Evolutionary conservation across 2,329 filamentous ascomycete genomes (phyloP).

Genomic region (Penicillium frequentans): DNA sequence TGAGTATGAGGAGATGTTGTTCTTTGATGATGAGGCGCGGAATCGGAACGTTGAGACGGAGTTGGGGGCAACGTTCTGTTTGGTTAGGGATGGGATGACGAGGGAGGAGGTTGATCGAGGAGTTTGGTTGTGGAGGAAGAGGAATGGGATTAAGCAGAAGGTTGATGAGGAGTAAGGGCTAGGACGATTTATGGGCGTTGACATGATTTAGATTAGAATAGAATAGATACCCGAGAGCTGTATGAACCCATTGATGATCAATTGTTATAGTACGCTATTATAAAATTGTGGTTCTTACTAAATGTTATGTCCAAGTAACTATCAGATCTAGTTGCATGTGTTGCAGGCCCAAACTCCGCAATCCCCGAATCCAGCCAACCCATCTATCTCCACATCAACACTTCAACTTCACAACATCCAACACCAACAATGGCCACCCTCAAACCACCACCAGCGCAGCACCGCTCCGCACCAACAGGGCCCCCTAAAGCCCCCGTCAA

Average conservation of each 20-base stretch:
- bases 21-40: slow-evolving; percentile 89
- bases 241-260: background rate
- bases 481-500: slow-evolving; percentile 37
- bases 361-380: slow-evolving; percentile 4
- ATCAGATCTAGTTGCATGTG: background rate
- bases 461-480: slow-evolving; percentile 27
- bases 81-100: slow-evolving; percentile 77
- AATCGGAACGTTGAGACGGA: slow-evolving; percentile 76
- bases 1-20: slow-evolving; percentile 80
- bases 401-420: background rate
- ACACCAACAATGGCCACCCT: slow-evolving; percentile 20
- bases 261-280: background rate
- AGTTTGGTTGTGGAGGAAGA: slow-evolving; percentile 76
- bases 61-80: slow-evolving; percentile 79
- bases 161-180: background rate
- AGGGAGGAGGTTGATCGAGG: slow-evolving; percentile 77
- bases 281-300: background rate
- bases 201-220: background rate
- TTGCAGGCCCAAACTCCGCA: slow-evolving; percentile 13
- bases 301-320: background rate
- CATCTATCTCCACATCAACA: background rate
- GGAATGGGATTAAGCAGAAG: slow-evolving; percentile 54
- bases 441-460: slow-evolving; percentile 30
- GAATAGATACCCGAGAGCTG: slow-evolving; percentile 12
- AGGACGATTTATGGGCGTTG: background rate